Conservation (phyloP, 345 rosid species). For the Gynandropsis gynandra region DNA sequence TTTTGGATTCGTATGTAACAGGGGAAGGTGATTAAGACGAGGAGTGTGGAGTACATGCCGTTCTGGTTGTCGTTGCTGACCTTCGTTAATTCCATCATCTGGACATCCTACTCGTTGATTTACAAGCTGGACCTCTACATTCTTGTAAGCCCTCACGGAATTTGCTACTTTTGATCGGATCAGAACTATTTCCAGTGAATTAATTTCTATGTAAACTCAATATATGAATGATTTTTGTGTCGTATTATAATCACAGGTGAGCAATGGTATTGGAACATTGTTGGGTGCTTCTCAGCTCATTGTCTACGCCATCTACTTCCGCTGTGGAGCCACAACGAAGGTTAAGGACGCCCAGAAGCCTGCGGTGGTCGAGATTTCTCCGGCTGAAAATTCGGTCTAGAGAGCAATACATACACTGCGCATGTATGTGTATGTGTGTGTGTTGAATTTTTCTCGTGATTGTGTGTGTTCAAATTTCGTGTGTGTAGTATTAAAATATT, state of each 20-base stretch:
- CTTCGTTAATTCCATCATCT: slow-evolving; percentile 31
- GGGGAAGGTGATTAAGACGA: slow-evolving; percentile 33
- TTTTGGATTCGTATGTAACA: no score
- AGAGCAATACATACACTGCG: not conserved
- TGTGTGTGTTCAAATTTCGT: no score
- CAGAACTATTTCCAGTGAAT: not conserved
- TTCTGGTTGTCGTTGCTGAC: slow-evolving; percentile 37
- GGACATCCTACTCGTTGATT: slow-evolving; percentile 38
- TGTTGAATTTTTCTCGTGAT: no score
- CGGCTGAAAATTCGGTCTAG: not conserved
- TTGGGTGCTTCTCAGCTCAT: slow-evolving; percentile 34
- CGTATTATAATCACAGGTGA: slow-evolving; percentile 43
- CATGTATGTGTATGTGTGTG: slow-evolving; percentile 1
- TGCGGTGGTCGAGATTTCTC: slow-evolving; percentile 40
- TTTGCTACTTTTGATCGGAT: no score
- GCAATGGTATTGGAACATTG: slow-evolving; percentile 53
- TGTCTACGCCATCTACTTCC: slow-evolving; percentile 33
- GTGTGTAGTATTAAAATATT: no score
- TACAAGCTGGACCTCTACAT: slow-evolving; percentile 35
- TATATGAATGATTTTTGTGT: no score
- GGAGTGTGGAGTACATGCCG: slow-evolving; percentile 54
- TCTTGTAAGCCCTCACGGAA: slow-evolving; percentile 31
- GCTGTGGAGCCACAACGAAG: slow-evolving; percentile 26
- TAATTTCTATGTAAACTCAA: not conserved
- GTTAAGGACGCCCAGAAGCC: slow-evolving; percentile 17